These are phyloP conservation scores for Chernovozyma sophiae-reginae DNA, from an alignment of 1,139 yeast species.

Conservation along the genomic window DNA sequence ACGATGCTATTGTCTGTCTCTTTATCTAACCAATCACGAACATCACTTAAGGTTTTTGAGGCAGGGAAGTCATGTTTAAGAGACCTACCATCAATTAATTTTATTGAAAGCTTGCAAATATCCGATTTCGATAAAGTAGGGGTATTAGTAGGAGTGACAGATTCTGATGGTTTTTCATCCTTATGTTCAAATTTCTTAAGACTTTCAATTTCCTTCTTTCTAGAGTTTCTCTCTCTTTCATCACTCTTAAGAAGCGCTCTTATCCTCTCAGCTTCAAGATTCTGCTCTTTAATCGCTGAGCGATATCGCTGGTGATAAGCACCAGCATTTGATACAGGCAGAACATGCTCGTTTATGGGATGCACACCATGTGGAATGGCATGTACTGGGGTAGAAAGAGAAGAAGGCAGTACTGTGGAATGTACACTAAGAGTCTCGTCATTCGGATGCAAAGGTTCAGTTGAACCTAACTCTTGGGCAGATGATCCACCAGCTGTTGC, in stretches of 20 bases:
- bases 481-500: background rate
- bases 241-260: slow-evolving; percentile 52
- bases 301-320: background rate
- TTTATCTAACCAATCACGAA: slow-evolving; percentile 59
- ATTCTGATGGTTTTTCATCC: background rate
- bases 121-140: background rate
- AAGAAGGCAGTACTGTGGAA: no score
- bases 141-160: background rate
- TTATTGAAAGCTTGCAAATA: slow-evolving; percentile 43
- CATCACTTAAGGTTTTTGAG: slow-evolving; percentile 45
- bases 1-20: slow-evolving; percentile 39
- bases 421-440: background rate
- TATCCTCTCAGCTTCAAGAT: slow-evolving; percentile 44
- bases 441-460: background rate
- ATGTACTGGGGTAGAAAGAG: background rate
- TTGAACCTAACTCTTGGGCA: background rate
- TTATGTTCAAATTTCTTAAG: slow-evolving; percentile 1
- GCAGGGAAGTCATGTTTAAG: slow-evolving; percentile 40
- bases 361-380: background rate
- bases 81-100: slow-evolving; percentile 53
- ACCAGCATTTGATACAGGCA: background rate
- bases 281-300: slow-evolving; percentile 1
- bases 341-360: background rate
- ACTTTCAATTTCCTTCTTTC: slow-evolving; percentile 8
- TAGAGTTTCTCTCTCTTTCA: slow-evolving; percentile 36